Conservation (phyloP, 495 filamentous ascomycete genomes). For the Mycothermus thermophilus region DNA sequence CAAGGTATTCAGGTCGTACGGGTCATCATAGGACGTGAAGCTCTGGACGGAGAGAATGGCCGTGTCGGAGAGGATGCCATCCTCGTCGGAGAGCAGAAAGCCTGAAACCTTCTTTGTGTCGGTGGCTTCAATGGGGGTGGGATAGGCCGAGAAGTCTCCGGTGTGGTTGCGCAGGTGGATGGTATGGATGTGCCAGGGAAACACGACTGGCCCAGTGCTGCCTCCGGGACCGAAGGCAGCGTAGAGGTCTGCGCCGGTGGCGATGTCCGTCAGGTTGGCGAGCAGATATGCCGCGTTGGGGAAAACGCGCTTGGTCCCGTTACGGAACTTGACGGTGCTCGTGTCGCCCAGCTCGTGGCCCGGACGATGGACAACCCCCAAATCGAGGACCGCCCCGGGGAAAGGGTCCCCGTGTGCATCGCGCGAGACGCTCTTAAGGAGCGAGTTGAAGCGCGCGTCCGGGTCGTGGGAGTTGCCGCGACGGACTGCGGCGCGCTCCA, state of each 20-base stretch:
- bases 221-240: background rate
- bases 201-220: background rate
- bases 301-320: conserved; percentile 4
- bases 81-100: background rate
- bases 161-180: conserved; percentile 1
- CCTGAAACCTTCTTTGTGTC: background rate
- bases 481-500: conserved; percentile 1
- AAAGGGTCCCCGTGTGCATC: background rate
- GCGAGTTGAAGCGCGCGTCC: conserved; percentile 19
- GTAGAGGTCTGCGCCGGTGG: conserved; percentile 8
- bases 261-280: conserved; percentile 9
- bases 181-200: background rate
- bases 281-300: conserved; percentile 7
- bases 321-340: conserved; percentile 8
- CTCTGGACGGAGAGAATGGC: conserved; percentile 8
- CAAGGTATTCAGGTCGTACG: background rate
- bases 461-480: conserved; percentile 14
- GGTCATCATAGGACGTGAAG: background rate
- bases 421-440: conserved; percentile 6
- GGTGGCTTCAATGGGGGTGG: background rate
- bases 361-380: too few species aligned
- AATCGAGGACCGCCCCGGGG: background rate
- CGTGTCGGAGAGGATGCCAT: too few species aligned
- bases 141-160: conserved; percentile 2
- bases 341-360: too few species aligned